phyloP scores from a whole-genome alignment of 352 stramenopile genomes.

The Aphanomyces cochlioides region DNA sequence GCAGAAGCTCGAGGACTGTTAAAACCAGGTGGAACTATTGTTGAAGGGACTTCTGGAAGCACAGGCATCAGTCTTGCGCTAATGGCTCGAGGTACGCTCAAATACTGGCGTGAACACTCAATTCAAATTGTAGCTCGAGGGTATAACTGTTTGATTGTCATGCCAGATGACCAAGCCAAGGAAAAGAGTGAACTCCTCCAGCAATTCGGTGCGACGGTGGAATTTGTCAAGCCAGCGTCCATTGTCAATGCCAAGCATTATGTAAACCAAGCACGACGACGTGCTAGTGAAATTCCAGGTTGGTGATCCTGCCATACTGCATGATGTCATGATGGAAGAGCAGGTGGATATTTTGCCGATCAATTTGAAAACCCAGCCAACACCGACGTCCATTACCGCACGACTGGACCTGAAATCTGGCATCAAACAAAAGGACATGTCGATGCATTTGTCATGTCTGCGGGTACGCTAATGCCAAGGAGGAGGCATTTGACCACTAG shows the following conservation, averaged over 20 bases:
- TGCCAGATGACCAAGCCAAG: slow-evolving; percentile 96
- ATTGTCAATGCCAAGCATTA: slow-evolving; percentile 98
- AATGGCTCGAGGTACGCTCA: slow-evolving; percentile 70
- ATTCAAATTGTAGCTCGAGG: slow-evolving; percentile 59
- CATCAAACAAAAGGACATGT: slow-evolving; percentile 85
- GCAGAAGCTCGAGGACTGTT: slow-evolving; percentile 87
- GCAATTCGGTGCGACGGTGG: slow-evolving; percentile 82
- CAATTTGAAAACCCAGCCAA: slow-evolving; percentile 99
- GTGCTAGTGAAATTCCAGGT: slow-evolving; percentile 80
- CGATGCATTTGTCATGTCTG: slow-evolving; percentile 97
- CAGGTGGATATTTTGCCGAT: slow-evolving; percentile 93
- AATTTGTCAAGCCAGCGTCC: slow-evolving; percentile 87
- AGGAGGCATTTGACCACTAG: not conserved
- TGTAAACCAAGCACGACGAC: slow-evolving; percentile 92
- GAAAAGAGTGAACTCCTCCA: slow-evolving; percentile 85
- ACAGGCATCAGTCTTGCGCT: slow-evolving; percentile 97
- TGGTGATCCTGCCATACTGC: slow-evolving; percentile 4
- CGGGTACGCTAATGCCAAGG: slow-evolving; percentile 53
- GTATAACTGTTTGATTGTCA: slow-evolving; percentile 94
- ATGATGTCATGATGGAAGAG: slow-evolving; percentile 26
- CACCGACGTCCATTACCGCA: slow-evolving; percentile 90
- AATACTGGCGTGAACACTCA: not conserved
- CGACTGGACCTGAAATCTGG: slow-evolving; percentile 96
- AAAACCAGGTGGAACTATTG: slow-evolving; percentile 89
- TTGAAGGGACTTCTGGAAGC: slow-evolving; percentile 97